These are phyloP conservation scores for Microbotryum silenes-acaulis DNA, from an alignment of 1,284 basidiomycete genomes.

Conservation along the genomic window DNA sequence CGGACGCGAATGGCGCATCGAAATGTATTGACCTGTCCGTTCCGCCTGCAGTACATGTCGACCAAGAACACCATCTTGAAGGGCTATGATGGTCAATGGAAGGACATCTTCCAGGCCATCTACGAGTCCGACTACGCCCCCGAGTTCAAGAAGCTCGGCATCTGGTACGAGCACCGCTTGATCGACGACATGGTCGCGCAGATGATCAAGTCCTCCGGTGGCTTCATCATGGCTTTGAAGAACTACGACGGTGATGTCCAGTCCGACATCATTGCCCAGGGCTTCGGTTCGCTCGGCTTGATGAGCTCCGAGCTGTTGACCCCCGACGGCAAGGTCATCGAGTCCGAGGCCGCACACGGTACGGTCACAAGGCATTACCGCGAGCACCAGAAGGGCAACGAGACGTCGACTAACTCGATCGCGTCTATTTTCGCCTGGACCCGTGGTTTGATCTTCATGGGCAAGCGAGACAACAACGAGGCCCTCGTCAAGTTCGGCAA, in stretches of 20 bases:
- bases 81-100: slow-evolving; percentile 95
- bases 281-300: slow-evolving; percentile 85
- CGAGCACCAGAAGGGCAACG: slow-evolving; percentile 84
- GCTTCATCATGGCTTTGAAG: slow-evolving; percentile 96
- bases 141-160: slow-evolving; percentile 68
- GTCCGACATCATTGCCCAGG: slow-evolving; percentile 54
- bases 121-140: slow-evolving; percentile 60
- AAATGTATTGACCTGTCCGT: neutral
- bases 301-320: slow-evolving; percentile 97
- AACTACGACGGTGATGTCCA: slow-evolving; percentile 78
- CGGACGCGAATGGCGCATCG: slow-evolving; percentile 27
- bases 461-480: slow-evolving; percentile 81
- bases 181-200: slow-evolving; percentile 84
- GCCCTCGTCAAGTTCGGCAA: slow-evolving; percentile 67
- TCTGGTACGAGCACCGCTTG: slow-evolving; percentile 94
- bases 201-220: slow-evolving; percentile 89
- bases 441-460: slow-evolving; percentile 83
- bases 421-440: slow-evolving; percentile 99
- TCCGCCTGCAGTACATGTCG: slow-evolving; percentile 65
- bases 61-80: slow-evolving; percentile 97
- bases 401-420: slow-evolving; percentile 96
- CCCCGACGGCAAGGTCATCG: slow-evolving; percentile 84
- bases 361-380: slow-evolving; percentile 67
- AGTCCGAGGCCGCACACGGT: slow-evolving; percentile 71
- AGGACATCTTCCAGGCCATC: slow-evolving; percentile 66